phyloP scores from a whole-genome alignment of 345 rosid genomes.

The Citrus maxima region DNA sequence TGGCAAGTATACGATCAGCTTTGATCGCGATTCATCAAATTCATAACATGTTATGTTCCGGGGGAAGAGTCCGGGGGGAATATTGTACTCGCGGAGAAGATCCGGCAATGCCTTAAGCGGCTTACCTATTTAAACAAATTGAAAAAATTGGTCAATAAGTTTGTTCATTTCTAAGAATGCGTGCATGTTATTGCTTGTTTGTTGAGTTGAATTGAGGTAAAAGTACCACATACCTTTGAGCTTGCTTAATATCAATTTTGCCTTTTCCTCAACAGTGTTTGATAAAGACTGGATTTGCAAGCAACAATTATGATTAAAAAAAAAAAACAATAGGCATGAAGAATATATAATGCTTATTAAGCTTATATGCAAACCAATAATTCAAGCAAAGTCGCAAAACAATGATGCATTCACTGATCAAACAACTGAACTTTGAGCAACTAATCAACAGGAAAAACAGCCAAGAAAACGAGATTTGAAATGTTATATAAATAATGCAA shows the following conservation, averaged over 20 bases:
- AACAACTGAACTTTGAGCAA: not conserved
- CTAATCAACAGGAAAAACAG: not conserved
- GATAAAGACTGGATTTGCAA: conserved; percentile 19
- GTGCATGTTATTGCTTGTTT: no score
- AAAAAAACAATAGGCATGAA: no score
- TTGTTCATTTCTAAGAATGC: no score
- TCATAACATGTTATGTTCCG: conserved; percentile 34
- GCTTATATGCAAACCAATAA: not conserved
- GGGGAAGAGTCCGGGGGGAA: conserved; percentile 36
- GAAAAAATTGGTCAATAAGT: not conserved
- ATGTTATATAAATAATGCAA: not conserved
- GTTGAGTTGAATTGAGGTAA: not conserved
- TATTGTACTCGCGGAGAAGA: conserved; percentile 32
- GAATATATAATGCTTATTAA: not conserved
- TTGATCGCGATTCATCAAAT: conserved; percentile 23
- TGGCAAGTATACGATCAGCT: conserved; percentile 26
- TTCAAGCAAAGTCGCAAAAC: not conserved
- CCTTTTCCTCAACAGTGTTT: conserved; percentile 30
- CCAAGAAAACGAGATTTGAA: not conserved
- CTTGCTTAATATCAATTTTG: conserved; percentile 34
- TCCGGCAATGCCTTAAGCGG: conserved; percentile 28
- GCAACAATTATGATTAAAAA: not conserved
- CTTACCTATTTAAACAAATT: conserved; percentile 19
- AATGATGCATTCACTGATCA: not conserved
- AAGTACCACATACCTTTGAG: conserved; percentile 23